A percentile compares a stretch with the other conserved stretches of the same genome.
Evolutionary conservation across 2,329 filamentous ascomycete genomes (phyloP).

Genomic region (Arthrobotrys pseudoclavata): DNA sequence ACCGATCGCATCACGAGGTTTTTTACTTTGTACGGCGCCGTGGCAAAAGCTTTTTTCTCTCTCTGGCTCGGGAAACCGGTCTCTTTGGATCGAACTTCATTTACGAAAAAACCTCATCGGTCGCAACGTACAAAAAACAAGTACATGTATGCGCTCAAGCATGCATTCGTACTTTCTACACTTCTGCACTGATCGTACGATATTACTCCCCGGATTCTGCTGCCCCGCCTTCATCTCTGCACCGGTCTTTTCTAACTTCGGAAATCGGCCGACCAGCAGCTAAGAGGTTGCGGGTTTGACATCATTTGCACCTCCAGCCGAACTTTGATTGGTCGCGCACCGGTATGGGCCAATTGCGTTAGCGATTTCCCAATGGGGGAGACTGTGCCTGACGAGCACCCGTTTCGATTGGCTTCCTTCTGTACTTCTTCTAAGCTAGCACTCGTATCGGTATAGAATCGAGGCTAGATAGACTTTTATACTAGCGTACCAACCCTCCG

Average conservation of each 20-base stretch:
- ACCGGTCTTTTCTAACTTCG: slow-evolving; percentile 26
- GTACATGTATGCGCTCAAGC: too few species aligned
- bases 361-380: slow-evolving; percentile 35
- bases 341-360: slow-evolving; percentile 5
- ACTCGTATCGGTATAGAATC: slow-evolving; percentile 11
- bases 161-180: too few species aligned
- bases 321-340: slow-evolving; percentile 32
- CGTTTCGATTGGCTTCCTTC: slow-evolving; percentile 2
- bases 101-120: too few species aligned
- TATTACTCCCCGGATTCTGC: slow-evolving; percentile 37
- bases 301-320: slow-evolving; percentile 26
- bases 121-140: too few species aligned
- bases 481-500: slow-evolving; percentile 1
- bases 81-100: too few species aligned
- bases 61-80: neutral
- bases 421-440: too few species aligned
- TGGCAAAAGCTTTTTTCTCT: neutral
- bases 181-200: slow-evolving; percentile 35
- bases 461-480: neutral
- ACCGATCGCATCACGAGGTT: slow-evolving; percentile 13
- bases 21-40: neutral
- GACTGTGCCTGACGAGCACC: slow-evolving; percentile 22
- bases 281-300: slow-evolving; percentile 40
- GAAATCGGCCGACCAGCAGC: slow-evolving; percentile 49
- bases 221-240: slow-evolving; percentile 22